phyloP scores from a whole-genome alignment of 2,329 filamentous ascomycete species.

The Aspergillus tanneri region DNA sequence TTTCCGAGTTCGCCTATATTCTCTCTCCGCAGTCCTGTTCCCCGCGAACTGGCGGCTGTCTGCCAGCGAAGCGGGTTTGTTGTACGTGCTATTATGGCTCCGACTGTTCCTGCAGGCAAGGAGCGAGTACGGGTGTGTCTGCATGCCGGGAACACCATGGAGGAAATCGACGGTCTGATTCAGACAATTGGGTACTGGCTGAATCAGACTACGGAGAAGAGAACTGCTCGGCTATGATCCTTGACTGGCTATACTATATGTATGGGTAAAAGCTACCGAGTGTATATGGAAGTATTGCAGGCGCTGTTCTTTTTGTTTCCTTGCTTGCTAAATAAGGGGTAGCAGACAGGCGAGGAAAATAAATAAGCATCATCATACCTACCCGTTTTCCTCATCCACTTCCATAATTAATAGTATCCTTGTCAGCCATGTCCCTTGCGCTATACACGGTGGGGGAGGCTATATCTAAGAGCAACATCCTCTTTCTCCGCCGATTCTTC shows the following conservation, averaged over 20 bases:
- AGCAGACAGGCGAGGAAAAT: too few relatives aligned
- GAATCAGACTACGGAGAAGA: constrained; percentile 13
- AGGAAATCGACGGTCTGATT: constrained; percentile 57
- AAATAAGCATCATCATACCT: too few relatives aligned
- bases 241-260: too few relatives aligned
- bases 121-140: constrained; percentile 67
- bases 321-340: too few relatives aligned
- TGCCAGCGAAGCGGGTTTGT: constrained; percentile 62
- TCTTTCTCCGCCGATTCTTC: too few relatives aligned
- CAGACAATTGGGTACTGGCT: constrained; percentile 53
- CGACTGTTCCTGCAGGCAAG: constrained; percentile 63
- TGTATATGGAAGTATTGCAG: too few relatives aligned
- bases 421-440: too few relatives aligned
- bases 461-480: too few relatives aligned
- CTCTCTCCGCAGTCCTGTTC: constrained; percentile 58
- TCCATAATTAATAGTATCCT: too few relatives aligned
- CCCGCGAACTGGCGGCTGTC: constrained; percentile 57
- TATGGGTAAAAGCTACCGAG: neutral
- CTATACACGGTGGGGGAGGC: too few relatives aligned
- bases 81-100: constrained; percentile 65
- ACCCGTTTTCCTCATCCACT: too few relatives aligned
- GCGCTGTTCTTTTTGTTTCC: too few relatives aligned
- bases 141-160: constrained; percentile 63
- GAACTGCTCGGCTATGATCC: constrained; percentile 10
- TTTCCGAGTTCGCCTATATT: constrained; percentile 63